These are phyloP conservation scores for Ophiostoma sp. DNA, from an alignment of 2,329 filamentous ascomycete species.

Conservation along the genomic window DNA sequence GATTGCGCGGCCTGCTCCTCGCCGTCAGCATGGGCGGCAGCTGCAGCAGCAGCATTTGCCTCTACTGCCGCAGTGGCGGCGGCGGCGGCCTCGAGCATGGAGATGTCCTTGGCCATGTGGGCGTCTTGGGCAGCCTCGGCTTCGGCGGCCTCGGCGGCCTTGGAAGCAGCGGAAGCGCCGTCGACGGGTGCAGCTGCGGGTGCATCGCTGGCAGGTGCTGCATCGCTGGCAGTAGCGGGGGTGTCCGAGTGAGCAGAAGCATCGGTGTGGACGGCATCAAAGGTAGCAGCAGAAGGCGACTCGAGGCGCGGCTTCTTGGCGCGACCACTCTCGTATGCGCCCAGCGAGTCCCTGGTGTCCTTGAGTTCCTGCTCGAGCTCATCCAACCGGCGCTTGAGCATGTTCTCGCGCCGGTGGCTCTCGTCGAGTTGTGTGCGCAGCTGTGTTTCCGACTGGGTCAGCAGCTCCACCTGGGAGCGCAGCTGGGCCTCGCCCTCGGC, in stretches of 20 bases:
- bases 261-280: not conserved
- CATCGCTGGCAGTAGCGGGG: conserved; percentile 1
- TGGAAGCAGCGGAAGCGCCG: not conserved
- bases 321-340: conserved; percentile 29
- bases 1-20: not conserved
- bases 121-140: not conserved
- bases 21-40: conserved; percentile 2
- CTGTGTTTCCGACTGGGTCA: conserved; percentile 50
- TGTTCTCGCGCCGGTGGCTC: conserved; percentile 70
- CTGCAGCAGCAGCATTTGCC: conserved; percentile 13
- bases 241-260: not conserved
- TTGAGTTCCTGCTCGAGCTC: conserved; percentile 63
- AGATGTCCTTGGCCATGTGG: not conserved
- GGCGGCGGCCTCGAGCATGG: conserved; percentile 9
- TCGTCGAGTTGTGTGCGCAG: conserved; percentile 65
- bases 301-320: conserved; percentile 33
- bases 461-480: conserved; percentile 46
- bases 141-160: conserved; percentile 1
- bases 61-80: conserved; percentile 16
- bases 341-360: conserved; percentile 32
- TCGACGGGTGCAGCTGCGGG: conserved; percentile 1
- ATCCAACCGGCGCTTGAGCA: conserved; percentile 73
- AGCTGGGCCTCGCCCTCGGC: conserved; percentile 45
- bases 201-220: not conserved
- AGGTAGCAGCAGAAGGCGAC: conserved; percentile 4